Evolutionary conservation across 176 grass and related monocot genomes (phyloP).

Genomic region (Oryza glumipatula): DNA sequence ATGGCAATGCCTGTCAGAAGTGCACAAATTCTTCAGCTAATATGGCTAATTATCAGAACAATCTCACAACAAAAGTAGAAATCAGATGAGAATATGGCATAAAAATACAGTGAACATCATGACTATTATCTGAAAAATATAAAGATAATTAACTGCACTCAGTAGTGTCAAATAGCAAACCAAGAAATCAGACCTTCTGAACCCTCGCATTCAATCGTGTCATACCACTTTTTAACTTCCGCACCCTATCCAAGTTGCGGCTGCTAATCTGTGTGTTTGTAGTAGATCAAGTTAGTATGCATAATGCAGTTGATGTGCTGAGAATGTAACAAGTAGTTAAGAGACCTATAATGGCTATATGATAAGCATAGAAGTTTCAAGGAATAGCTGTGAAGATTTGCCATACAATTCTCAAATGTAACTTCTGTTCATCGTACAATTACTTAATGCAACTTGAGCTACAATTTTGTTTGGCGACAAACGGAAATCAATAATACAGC

Average conservation of each 20-base stretch:
- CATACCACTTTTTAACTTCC: constrained; percentile 98
- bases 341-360: constrained; percentile 29
- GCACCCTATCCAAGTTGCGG: constrained; percentile 96
- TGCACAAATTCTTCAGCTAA: neutral
- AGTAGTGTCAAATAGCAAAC: constrained; percentile 22
- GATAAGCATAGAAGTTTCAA: constrained; percentile 16
- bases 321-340: neutral
- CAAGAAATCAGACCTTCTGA: constrained; percentile 74
- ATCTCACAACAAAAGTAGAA: neutral
- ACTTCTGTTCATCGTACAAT: neutral
- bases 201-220: constrained; percentile 92
- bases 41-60: constrained; percentile 29
- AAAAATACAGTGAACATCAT: constrained; percentile 13
- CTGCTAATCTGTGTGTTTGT: constrained; percentile 84
- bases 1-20: neutral
- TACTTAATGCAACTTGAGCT: constrained; percentile 8
- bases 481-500: constrained; percentile 22
- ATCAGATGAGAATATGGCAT: neutral
- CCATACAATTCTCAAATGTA: neutral
- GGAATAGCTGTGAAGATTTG: constrained; percentile 3
- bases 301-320: constrained; percentile 22
- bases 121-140: constrained; percentile 16
- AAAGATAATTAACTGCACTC: neutral
- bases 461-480: constrained; percentile 11
- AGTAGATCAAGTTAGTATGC: constrained; percentile 22